These are phyloP conservation scores for Arthrobotrys sinensis DNA, from an alignment of 2,329 filamentous ascomycete species.

Conservation along the genomic window DNA sequence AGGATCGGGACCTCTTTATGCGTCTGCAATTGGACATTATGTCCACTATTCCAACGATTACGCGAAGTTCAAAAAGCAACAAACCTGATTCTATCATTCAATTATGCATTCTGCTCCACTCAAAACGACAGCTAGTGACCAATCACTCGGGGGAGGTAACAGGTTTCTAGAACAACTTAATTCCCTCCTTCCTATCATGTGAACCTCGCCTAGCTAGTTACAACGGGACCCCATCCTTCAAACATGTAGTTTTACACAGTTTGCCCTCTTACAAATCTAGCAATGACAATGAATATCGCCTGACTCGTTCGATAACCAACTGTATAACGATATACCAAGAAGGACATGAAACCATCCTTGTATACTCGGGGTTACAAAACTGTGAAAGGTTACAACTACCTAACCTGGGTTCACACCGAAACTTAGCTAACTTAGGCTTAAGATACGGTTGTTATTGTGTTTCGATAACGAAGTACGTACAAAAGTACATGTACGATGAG, in stretches of 20 bases:
- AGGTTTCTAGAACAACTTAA: conserved; percentile 2
- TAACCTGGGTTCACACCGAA: background rate
- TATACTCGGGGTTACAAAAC: background rate
- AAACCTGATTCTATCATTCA: background rate
- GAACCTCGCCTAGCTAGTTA: background rate
- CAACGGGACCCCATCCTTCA: background rate
- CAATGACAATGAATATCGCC: background rate
- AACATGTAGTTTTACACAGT: background rate
- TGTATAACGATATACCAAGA: too few relatives aligned
- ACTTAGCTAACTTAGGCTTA: background rate
- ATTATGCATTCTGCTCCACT: background rate
- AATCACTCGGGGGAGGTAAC: background rate
- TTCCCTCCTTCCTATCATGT: conserved; percentile 16
- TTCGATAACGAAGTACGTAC: background rate
- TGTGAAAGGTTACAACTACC: background rate
- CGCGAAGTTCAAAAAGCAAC: conserved; percentile 20
- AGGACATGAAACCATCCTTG: background rate
- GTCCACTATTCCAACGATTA: background rate
- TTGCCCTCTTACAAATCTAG: background rate
- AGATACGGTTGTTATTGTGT: background rate
- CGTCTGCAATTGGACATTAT: background rate
- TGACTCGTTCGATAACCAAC: background rate
- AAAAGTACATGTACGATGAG: background rate
- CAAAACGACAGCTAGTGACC: background rate
- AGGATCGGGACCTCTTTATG: conserved; percentile 12